phyloP scores from a whole-genome alignment of 108 stramenopile species.

The Ochromonas danica region DNA sequence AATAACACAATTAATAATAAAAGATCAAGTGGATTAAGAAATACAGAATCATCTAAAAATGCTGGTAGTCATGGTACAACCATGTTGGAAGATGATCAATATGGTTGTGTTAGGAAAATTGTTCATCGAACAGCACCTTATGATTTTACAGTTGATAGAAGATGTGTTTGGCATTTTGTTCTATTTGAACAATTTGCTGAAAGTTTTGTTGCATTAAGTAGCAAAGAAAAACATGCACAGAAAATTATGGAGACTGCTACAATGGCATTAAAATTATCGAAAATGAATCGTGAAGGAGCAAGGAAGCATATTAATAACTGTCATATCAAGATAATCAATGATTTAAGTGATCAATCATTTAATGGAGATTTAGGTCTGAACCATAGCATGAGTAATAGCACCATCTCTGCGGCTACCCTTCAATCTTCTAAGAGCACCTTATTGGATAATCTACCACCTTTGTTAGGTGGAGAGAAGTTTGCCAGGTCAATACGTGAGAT shows the following conservation, averaged over 20 bases:
- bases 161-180: background rate
- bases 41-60: no score
- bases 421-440: no score
- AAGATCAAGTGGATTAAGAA: no score
- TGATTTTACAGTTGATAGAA: slow-evolving; percentile 1
- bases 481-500: background rate
- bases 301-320: background rate
- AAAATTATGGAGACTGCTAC: background rate
- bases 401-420: no score
- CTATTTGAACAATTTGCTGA: slow-evolving; percentile 9
- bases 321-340: no score
- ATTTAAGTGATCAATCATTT: no score
- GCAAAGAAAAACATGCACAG: background rate
- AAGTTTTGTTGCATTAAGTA: background rate
- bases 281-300: background rate
- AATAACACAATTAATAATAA: no score
- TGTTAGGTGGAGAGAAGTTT: background rate
- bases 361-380: no score
- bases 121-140: background rate
- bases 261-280: background rate
- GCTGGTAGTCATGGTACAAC: no score
- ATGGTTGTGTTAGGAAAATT: background rate
- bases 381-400: background rate
- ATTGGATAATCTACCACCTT: background rate
- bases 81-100: no score